Percentiles rank a stretch among this genome's conserved stretches.
Conservation (phyloP, 306 rosid genomes). For the Cucurbita maxima region DNA sequence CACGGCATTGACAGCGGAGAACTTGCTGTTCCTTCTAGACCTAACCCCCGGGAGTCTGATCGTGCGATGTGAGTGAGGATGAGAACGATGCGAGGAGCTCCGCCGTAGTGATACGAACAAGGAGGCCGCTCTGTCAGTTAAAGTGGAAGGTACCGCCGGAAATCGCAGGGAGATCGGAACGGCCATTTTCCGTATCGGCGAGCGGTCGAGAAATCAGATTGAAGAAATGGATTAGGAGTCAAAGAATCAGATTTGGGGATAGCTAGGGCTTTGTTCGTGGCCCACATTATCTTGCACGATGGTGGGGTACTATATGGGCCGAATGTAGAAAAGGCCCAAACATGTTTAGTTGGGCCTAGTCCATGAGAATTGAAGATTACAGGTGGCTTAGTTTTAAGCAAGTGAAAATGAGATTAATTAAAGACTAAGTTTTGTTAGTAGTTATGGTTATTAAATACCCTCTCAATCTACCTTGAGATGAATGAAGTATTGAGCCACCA, state of each 20-base stretch:
- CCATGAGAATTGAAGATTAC: not conserved
- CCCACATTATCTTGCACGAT: not conserved
- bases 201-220: conserved; percentile 5
- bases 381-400: too few species aligned
- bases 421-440: not conserved
- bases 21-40: not conserved
- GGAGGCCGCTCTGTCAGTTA: not conserved
- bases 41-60: not conserved
- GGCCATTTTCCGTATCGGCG: conserved; percentile 6
- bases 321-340: not conserved
- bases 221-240: not conserved
- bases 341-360: not conserved
- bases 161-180: conserved; percentile 8
- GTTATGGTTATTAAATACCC: not conserved
- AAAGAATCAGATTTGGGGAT: not conserved
- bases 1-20: conserved; percentile 17
- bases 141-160: not conserved
- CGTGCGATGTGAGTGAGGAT: not conserved
- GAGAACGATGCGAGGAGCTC: conserved; percentile 8
- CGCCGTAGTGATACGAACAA: not conserved
- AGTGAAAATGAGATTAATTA: too few species aligned
- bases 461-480: not conserved
- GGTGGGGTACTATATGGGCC: not conserved
- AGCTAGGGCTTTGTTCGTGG: conserved; percentile 8
- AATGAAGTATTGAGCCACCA: conserved; percentile 1